These are phyloP conservation scores for Botrytis galanthina DNA, from an alignment of 2,329 filamentous ascomycete species.

Conservation along the genomic window DNA sequence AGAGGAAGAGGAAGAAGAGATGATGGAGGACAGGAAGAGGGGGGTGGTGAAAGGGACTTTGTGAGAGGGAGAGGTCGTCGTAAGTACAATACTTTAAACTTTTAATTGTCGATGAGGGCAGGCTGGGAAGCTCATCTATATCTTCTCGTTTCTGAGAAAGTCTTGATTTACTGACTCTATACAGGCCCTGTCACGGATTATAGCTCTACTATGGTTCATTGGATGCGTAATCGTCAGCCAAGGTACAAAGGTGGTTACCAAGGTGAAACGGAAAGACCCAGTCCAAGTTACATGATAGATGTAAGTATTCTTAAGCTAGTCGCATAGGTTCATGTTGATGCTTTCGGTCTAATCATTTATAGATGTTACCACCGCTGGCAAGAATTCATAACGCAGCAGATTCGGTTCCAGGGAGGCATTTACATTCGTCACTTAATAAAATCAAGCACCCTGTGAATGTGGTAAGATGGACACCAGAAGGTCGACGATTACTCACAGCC, in stretches of 20 bases:
- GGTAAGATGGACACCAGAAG: constrained; percentile 96
- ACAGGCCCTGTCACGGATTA: constrained; percentile 90
- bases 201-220: constrained; percentile 84
- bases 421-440: constrained; percentile 98
- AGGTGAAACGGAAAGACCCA: constrained; percentile 80
- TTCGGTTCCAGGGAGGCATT: constrained; percentile 87
- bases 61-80: constrained; percentile 35
- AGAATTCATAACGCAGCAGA: constrained; percentile 73
- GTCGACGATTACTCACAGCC: constrained; percentile 83
- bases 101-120: too few relatives aligned
- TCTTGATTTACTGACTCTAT: not conserved
- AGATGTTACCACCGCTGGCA: constrained; percentile 86
- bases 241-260: constrained; percentile 69
- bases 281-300: constrained; percentile 85
- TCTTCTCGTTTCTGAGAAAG: not conserved
- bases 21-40: constrained; percentile 15
- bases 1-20: constrained; percentile 14
- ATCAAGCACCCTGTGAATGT: constrained; percentile 97
- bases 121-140: not conserved
- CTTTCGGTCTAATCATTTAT: constrained; percentile 24
- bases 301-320: constrained; percentile 49
- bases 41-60: constrained; percentile 20
- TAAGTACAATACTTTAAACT: constrained; percentile 28
- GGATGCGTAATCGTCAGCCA: constrained; percentile 79
- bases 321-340: not conserved